phyloP scores from a whole-genome alignment of 495 filamentous ascomycete genomes.

The Podospora fimiseda region DNA sequence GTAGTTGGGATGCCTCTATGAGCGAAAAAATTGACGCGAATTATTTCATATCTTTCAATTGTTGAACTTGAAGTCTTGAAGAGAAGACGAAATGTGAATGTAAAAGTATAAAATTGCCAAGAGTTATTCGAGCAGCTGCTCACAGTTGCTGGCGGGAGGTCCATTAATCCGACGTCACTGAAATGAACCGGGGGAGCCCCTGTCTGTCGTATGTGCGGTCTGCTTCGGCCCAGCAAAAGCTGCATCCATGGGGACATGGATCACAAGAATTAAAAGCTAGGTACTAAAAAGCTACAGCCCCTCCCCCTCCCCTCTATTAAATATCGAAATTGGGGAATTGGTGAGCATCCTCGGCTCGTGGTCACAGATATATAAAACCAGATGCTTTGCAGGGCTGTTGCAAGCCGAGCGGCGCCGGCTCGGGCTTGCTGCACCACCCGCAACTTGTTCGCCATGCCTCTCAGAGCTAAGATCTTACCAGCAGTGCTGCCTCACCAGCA shows the following conservation, averaged over 20 bases:
- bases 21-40: no score
- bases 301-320: neutral
- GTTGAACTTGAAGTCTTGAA: no score
- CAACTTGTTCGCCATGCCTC: slow-evolving; percentile 59
- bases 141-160: slow-evolving; percentile 2
- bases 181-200: neutral
- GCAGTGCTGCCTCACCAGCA: slow-evolving; percentile 57
- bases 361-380: slow-evolving; percentile 16
- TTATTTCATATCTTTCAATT: no score
- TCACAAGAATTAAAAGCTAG: neutral
- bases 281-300: slow-evolving; percentile 4
- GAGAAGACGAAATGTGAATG: no score
- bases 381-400: slow-evolving; percentile 39
- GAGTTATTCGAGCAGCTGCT: neutral
- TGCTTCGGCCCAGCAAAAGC: slow-evolving; percentile 16
- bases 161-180: slow-evolving; percentile 6
- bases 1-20: no score
- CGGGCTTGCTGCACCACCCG: slow-evolving; percentile 24
- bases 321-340: slow-evolving; percentile 9
- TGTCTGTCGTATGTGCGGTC: slow-evolving; percentile 7
- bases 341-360: slow-evolving; percentile 2
- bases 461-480: slow-evolving; percentile 75
- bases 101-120: no score
- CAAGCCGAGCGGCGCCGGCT: slow-evolving; percentile 34
- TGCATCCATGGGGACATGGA: slow-evolving; percentile 4